A percentile compares a stretch with the other conserved stretches of the same genome.
These are phyloP conservation scores for Lactifluus pinguis DNA, from an alignment of 768 basidiomycete species.

Conservation along the genomic window DNA sequence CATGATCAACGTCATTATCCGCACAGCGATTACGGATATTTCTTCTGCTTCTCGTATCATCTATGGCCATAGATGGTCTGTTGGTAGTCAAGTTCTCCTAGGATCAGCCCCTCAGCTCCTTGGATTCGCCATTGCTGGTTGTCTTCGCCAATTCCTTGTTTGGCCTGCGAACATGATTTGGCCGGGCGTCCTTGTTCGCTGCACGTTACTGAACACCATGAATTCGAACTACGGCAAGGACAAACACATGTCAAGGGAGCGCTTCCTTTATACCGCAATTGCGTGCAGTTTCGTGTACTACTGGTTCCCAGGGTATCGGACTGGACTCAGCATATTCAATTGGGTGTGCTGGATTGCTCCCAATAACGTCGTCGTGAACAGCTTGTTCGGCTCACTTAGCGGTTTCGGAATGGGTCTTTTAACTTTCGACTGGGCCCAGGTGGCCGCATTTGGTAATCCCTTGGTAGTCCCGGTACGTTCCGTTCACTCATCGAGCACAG, in stretches of 20 bases:
- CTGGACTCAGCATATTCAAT: no score
- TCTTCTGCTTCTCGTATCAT: constrained; percentile 56
- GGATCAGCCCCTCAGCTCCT: constrained; percentile 56
- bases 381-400: no score
- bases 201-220: constrained; percentile 79
- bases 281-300: constrained; percentile 59
- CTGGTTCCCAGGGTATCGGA: constrained; percentile 56
- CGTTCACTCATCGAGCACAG: no score
- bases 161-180: constrained; percentile 86
- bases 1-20: constrained; percentile 23
- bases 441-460: no score
- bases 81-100: constrained; percentile 52
- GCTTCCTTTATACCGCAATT: constrained; percentile 63
- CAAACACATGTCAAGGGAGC: constrained; percentile 73
- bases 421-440: no score
- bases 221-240: constrained; percentile 67
- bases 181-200: constrained; percentile 81
- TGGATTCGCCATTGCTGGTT: constrained; percentile 63
- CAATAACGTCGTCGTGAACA: no score
- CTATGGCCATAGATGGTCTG: constrained; percentile 51
- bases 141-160: constrained; percentile 74
- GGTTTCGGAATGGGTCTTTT: no score
- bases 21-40: constrained; percentile 66
- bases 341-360: no score
- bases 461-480: no score